These are phyloP conservation scores for Metschnikowia hibisci DNA, from an alignment of 805 yeast genomes.

Conservation along the genomic window DNA sequence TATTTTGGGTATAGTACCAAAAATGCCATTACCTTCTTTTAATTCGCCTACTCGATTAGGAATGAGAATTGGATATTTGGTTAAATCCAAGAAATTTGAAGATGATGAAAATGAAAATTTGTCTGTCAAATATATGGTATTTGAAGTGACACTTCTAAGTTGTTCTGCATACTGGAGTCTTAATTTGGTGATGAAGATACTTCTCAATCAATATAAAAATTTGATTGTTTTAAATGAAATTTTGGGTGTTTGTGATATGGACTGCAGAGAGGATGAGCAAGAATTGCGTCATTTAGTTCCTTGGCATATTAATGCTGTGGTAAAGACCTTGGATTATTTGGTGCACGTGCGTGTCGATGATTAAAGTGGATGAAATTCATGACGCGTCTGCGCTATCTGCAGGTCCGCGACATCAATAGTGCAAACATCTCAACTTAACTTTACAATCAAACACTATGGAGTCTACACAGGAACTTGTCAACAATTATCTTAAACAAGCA, in stretches of 20 bases:
- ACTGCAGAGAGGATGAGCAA: slow-evolving; percentile 1
- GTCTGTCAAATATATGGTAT: slow-evolving; percentile 31
- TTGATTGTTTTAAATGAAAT: slow-evolving; percentile 43
- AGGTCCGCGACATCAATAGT: neutral
- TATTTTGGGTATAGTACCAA: slow-evolving; percentile 55
- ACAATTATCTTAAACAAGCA: slow-evolving; percentile 4
- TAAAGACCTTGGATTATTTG: slow-evolving; percentile 53
- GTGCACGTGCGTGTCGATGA: slow-evolving; percentile 51
- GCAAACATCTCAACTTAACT: neutral
- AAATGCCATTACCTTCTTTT: slow-evolving; percentile 59
- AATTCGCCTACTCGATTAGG: slow-evolving; percentile 70
- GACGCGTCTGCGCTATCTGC: neutral
- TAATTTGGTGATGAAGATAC: slow-evolving; percentile 48
- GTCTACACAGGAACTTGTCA: slow-evolving; percentile 15
- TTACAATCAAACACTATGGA: slow-evolving; percentile 3
- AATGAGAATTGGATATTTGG: slow-evolving; percentile 63
- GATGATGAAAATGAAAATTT: neutral
- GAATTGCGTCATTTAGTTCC: slow-evolving; percentile 45
- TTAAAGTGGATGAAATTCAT: too few relatives aligned
- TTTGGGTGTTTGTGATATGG: slow-evolving; percentile 25
- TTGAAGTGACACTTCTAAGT: slow-evolving; percentile 67
- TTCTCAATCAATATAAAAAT: slow-evolving; percentile 60
- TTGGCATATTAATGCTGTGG: slow-evolving; percentile 70
- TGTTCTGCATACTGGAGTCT: slow-evolving; percentile 67
- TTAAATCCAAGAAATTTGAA: slow-evolving; percentile 37